Conservation (phyloP, 2,329 filamentous ascomycete genomes). For the Nigrograna mackinnonii region DNA sequence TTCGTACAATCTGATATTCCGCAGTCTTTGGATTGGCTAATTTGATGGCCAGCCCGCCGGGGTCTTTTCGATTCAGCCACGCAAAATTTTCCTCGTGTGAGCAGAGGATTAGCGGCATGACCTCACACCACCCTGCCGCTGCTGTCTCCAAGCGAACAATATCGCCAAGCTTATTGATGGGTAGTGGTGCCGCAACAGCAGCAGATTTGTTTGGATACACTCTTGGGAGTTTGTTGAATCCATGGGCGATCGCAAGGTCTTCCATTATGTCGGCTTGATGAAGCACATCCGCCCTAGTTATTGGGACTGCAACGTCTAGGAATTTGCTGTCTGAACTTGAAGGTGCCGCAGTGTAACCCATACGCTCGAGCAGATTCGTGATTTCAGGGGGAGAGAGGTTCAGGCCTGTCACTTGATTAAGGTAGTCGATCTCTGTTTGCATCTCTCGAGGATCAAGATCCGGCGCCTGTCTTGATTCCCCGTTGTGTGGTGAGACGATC, state of each 20-base stretch:
- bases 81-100: slow-evolving; percentile 98
- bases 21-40: slow-evolving; percentile 91
- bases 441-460: slow-evolving; percentile 76
- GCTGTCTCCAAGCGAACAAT: slow-evolving; percentile 88
- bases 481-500: slow-evolving; percentile 90
- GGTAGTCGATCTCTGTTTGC: slow-evolving; percentile 86
- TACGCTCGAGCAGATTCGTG: slow-evolving; percentile 80
- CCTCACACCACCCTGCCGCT: slow-evolving; percentile 95
- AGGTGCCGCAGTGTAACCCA: slow-evolving; percentile 83
- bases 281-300: slow-evolving; percentile 90
- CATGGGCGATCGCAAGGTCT: slow-evolving; percentile 93
- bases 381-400: slow-evolving; percentile 73
- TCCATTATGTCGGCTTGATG: slow-evolving; percentile 99
- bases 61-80: slow-evolving; percentile 89
- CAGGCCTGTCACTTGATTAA: slow-evolving; percentile 91
- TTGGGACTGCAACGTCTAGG: slow-evolving; percentile 80
- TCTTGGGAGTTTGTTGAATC: slow-evolving; percentile 93
- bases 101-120: slow-evolving; percentile 94
- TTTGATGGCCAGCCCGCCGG: slow-evolving; percentile 79
- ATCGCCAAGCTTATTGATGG: slow-evolving; percentile 92
- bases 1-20: slow-evolving; percentile 92
- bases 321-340: slow-evolving; percentile 69
- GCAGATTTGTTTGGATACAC: slow-evolving; percentile 84
- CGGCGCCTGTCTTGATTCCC: slow-evolving; percentile 78
- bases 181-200: slow-evolving; percentile 82